Base-by-base conservation (phyloP, 2,329 filamentous ascomycete species). In the Penicillium sp. region DNA sequence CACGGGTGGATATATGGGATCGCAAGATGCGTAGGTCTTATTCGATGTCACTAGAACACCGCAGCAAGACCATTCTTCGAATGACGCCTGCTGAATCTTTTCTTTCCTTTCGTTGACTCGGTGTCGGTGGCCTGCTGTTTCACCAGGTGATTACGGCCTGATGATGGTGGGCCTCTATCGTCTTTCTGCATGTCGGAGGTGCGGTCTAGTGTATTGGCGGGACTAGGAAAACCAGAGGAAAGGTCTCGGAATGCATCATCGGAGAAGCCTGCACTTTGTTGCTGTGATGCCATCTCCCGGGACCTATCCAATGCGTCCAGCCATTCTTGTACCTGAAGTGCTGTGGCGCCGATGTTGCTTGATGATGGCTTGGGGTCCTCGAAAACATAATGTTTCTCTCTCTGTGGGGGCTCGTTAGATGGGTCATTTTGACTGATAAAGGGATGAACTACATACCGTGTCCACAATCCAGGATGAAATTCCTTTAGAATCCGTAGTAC, bases 41-140 rank as follows among this genome's bases (percentile, higher is more conserved):
- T 35, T 42, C 20, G 7, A 24, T 26, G 48, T 18, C 11, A 46
- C 29, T 73, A 96, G 71, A 97, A 96, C 49, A 90, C 89, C 47
- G 92, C 89, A 29, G 91, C 91, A 47, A 96, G 82, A n/a, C 93
- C 92, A 72, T 91, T 96, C 77, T 95, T 96, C 16, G 90, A 95
- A 76, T 96, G 91, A 64, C 93, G 83, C 76, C 94, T 94, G 77
- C 92, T 96, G 75, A 97, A 97, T 47, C 84, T 75, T 69, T 85
- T 86, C 63, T 81, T 79, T 47, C 81, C 81, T 69, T 84, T 85
- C 16, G 81, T 66, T n/a, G 80, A 82, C 50, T 83, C 81, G 46
- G 74, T 72, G 62, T 83, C 81, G 48, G 73, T 76, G 26, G 65
- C 63, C 52, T 74, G 72, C 49, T 74, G 72, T 57, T 80, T 79